Conservation (phyloP, 2,329 filamentous ascomycete genomes). For the Hymenoscyphus albidus region DNA sequence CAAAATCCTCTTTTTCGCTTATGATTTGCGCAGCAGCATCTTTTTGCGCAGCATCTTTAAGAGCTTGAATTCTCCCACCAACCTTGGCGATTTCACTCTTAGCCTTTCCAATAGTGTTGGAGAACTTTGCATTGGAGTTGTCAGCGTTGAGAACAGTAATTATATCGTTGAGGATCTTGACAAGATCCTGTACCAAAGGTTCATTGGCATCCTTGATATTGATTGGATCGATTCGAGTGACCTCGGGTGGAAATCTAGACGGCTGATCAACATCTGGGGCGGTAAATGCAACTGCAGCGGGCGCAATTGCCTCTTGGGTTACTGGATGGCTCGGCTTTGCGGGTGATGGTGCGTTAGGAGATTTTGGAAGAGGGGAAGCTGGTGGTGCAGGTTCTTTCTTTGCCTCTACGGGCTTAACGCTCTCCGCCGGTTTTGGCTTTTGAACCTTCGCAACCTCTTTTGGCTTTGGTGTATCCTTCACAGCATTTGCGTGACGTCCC, state of each 20-base stretch:
- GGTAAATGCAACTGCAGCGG: slow-evolving; percentile 34
- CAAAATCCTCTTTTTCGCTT: slow-evolving; percentile 68
- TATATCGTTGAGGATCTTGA: slow-evolving; percentile 93
- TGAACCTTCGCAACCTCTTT: slow-evolving; percentile 31
- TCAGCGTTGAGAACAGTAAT: slow-evolving; percentile 92
- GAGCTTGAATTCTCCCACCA: slow-evolving; percentile 68
- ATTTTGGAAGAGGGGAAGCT: slow-evolving; percentile 19
- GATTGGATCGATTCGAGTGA: slow-evolving; percentile 71
- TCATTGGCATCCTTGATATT: slow-evolving; percentile 73
- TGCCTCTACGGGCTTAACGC: slow-evolving; percentile 36
- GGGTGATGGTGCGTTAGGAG: slow-evolving; percentile 24
- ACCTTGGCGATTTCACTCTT: slow-evolving; percentile 79
- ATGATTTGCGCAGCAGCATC: slow-evolving; percentile 65
- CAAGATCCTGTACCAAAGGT: slow-evolving; percentile 85
- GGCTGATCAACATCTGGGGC: slow-evolving; percentile 63
- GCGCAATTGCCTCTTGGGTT: slow-evolving; percentile 7
- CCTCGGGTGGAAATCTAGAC: slow-evolving; percentile 58
- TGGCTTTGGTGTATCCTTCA: slow-evolving; percentile 26
- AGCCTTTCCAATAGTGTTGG: slow-evolving; percentile 74
- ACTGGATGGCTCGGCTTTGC: slow-evolving; percentile 22
- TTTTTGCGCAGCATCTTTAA: slow-evolving; percentile 68
- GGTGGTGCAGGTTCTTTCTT: slow-evolving; percentile 35
- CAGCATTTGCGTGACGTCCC: slow-evolving; percentile 60
- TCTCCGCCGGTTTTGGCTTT: slow-evolving; percentile 27
- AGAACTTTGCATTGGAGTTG: slow-evolving; percentile 72